These are phyloP conservation scores for Ailanthus altissimus DNA, from an alignment of 345 rosid genomes.

Conservation along the genomic window DNA sequence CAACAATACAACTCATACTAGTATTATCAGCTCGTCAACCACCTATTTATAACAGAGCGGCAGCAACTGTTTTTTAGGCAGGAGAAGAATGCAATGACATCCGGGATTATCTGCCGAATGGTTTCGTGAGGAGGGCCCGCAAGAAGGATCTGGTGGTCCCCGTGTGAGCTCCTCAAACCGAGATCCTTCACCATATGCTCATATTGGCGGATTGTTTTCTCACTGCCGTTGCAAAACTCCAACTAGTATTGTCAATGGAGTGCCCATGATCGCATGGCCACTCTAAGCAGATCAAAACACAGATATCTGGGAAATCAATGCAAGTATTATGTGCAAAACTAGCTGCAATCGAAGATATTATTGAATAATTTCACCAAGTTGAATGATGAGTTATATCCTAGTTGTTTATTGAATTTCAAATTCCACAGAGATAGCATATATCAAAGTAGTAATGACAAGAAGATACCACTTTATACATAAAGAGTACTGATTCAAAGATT, in stretches of 20 bases:
- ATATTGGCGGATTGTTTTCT: conserved; percentile 51
- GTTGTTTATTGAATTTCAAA: not conserved
- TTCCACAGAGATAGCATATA: not conserved
- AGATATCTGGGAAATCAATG: too few relatives aligned
- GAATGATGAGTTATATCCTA: not conserved
- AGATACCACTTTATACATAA: too few relatives aligned
- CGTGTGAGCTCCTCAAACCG: conserved; percentile 51
- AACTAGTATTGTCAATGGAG: conserved; percentile 50
- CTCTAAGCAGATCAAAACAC: conserved; percentile 47
- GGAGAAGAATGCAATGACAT: too few relatives aligned
- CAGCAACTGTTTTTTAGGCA: too few relatives aligned
- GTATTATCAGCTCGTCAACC: too few relatives aligned
- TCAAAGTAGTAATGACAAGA: not conserved
- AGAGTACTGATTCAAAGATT: not conserved
- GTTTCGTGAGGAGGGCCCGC: conserved; percentile 36
- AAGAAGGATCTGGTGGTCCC: conserved; percentile 37
- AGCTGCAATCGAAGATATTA: too few relatives aligned
- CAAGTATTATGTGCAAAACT: too few relatives aligned
- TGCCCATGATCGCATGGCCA: conserved; percentile 59
- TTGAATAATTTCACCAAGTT: too few relatives aligned
- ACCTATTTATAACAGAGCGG: too few relatives aligned
- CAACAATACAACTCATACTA: too few relatives aligned
- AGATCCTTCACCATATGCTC: conserved; percentile 47
- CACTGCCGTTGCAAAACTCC: conserved; percentile 61
- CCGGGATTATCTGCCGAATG: conserved; percentile 46